Evolutionary conservation across 768 basidiomycete species (phyloP).

Genomic region (Termitomyces sp.): DNA sequence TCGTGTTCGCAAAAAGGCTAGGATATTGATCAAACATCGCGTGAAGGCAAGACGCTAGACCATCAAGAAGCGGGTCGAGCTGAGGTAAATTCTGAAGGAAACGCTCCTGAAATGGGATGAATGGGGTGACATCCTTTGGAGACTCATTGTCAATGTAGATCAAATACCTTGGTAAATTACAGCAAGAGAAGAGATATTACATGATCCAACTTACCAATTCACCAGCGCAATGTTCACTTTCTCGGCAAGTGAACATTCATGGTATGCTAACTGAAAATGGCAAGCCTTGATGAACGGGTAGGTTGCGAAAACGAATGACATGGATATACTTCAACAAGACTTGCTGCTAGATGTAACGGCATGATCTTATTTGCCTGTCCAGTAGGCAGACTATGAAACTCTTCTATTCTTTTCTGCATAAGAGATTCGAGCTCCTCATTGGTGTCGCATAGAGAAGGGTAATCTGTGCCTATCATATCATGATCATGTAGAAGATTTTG

Average conservation of each 20-base stretch:
- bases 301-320: no score
- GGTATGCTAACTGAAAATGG: slow-evolving; percentile 9
- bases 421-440: slow-evolving; percentile 5
- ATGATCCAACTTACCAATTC: slow-evolving; percentile 10
- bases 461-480: background rate
- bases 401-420: slow-evolving; percentile 5
- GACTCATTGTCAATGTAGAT: slow-evolving; percentile 5
- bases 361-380: background rate
- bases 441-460: background rate
- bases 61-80: slow-evolving; percentile 11
- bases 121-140: background rate
- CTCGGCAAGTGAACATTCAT: slow-evolving; percentile 8
- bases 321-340: slow-evolving; percentile 6
- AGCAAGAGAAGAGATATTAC: no score
- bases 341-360: slow-evolving; percentile 1
- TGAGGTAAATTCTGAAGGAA: slow-evolving; percentile 11
- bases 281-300: background rate
- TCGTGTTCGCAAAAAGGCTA: slow-evolving; percentile 5
- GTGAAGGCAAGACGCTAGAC: slow-evolving; percentile 6
- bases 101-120: slow-evolving; percentile 10
- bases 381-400: background rate
- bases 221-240: slow-evolving; percentile 11
- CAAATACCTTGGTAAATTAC: slow-evolving; percentile 8
- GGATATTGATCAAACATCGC: slow-evolving; percentile 12
- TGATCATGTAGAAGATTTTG: background rate